phyloP scores from a whole-genome alignment of 805 yeast species.

The Nakazawaea anatomiae region DNA sequence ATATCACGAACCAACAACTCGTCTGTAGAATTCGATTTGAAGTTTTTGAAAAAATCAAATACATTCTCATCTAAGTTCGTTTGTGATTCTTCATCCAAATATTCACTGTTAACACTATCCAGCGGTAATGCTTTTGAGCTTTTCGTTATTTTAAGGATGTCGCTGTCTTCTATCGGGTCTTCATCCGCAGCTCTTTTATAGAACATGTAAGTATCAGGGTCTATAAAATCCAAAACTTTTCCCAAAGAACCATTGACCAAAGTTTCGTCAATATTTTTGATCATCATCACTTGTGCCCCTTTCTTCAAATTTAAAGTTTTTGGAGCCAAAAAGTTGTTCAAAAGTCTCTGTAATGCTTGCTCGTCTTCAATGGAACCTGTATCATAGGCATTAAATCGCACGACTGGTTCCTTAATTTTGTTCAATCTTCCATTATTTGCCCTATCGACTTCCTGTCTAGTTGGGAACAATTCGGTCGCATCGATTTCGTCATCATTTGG shows the following conservation, averaged over 20 bases:
- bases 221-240: slow-evolving; percentile 42
- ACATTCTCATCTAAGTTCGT: slow-evolving; percentile 36
- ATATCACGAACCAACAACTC: slow-evolving; percentile 24
- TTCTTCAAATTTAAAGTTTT: slow-evolving; percentile 48
- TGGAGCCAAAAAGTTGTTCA: slow-evolving; percentile 61
- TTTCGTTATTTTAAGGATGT: slow-evolving; percentile 13
- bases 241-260: slow-evolving; percentile 79
- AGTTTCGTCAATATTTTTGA: slow-evolving; percentile 66
- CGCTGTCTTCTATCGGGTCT: slow-evolving; percentile 14
- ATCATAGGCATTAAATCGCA: slow-evolving; percentile 46
- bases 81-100: slow-evolving; percentile 15
- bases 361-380: slow-evolving; percentile 40
- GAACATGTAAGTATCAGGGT: slow-evolving; percentile 41
- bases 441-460: slow-evolving; percentile 63
- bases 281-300: slow-evolving; percentile 80
- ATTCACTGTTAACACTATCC: slow-evolving; percentile 4
- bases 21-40: slow-evolving; percentile 3
- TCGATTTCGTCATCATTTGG: slow-evolving; percentile 49
- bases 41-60: slow-evolving; percentile 38
- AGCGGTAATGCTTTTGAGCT: neutral
- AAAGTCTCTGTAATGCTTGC: slow-evolving; percentile 35
- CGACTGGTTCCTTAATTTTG: slow-evolving; percentile 36
- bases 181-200: slow-evolving; percentile 22
- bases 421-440: slow-evolving; percentile 52
- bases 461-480: slow-evolving; percentile 72